phyloP scores from a whole-genome alignment of 345 rosid species.

The Stellera chamaejasme region DNA sequence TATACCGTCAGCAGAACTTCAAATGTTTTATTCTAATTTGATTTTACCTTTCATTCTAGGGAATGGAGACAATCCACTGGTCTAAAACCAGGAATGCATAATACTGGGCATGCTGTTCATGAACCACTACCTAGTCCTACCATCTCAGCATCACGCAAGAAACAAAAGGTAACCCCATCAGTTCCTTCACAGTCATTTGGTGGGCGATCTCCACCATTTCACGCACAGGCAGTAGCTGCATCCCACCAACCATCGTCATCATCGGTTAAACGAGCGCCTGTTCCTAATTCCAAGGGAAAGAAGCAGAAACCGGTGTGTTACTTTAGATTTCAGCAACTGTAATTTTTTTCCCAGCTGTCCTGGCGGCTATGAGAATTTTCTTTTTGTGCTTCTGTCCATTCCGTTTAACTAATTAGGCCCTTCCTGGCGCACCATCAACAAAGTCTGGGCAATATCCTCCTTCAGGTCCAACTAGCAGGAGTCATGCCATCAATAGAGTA shows the following conservation, averaged over 20 bases:
- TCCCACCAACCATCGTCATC: constrained; percentile 56
- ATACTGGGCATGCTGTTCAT: constrained; percentile 44
- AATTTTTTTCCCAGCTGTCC: background rate
- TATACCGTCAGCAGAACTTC: constrained; percentile 8
- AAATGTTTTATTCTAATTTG: constrained; percentile 5
- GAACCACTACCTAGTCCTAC: constrained; percentile 73
- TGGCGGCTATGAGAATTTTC: background rate
- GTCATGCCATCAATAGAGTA: constrained; percentile 44
- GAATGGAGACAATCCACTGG: constrained; percentile 84
- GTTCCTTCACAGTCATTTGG: constrained; percentile 56
- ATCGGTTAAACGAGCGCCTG: constrained; percentile 49
- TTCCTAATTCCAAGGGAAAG: constrained; percentile 51
- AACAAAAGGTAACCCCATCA: constrained; percentile 49
- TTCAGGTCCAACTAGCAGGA: constrained; percentile 51
- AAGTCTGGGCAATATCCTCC: constrained; percentile 47
- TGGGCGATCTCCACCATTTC: constrained; percentile 53
- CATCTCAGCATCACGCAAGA: constrained; percentile 67
- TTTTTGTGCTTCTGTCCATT: constrained; percentile 1
- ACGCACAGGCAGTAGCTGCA: constrained; percentile 42
- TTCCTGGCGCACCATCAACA: constrained; percentile 53
- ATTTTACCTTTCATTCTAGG: constrained; percentile 31
- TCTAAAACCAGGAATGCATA: constrained; percentile 45
- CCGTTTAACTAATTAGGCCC: constrained; percentile 32
- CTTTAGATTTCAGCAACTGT: background rate
- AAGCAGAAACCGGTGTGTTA: constrained; percentile 69